A percentile compares a stretch with the other conserved stretches of the same genome.
Evolutionary conservation across 2,329 filamentous ascomycete genomes (phyloP).

Genomic region (Pochonia chlamydosporia): DNA sequence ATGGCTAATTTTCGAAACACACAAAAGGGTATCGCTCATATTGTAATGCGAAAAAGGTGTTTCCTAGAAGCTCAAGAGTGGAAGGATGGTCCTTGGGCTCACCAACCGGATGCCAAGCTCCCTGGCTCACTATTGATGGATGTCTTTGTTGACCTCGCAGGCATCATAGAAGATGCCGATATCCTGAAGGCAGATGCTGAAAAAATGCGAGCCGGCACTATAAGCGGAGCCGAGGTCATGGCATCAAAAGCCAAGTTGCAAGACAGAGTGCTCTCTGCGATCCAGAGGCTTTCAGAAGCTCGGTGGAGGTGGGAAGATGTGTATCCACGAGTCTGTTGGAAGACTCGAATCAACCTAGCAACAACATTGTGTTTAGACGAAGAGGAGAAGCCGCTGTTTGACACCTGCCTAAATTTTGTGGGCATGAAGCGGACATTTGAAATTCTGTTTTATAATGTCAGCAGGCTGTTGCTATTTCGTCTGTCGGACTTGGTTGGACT

Average conservation of each 20-base stretch:
- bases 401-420: constrained; percentile 7
- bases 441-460: constrained; percentile 8
- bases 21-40: constrained; percentile 6
- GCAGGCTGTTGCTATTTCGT: constrained; percentile 2
- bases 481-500: constrained; percentile 4
- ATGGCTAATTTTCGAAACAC: background rate
- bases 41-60: constrained; percentile 7
- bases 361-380: constrained; percentile 6
- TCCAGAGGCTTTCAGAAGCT: constrained; percentile 1
- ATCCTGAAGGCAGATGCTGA: constrained; percentile 3
- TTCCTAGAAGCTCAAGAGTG: constrained; percentile 8
- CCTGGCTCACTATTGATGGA: constrained; percentile 10
- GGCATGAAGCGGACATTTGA: constrained; percentile 8
- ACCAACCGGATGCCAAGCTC: constrained; percentile 1
- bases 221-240: background rate
- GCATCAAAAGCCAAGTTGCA: background rate
- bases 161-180: constrained; percentile 6
- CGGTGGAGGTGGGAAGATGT: constrained; percentile 9
- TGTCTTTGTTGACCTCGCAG: constrained; percentile 9
- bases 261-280: constrained; percentile 1
- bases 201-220: background rate
- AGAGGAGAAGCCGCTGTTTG: constrained; percentile 6
- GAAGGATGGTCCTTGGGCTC: constrained; percentile 6
- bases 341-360: constrained; percentile 2
- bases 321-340: constrained; percentile 7